These are phyloP conservation scores for Russula dissimulans DNA, from an alignment of 768 basidiomycete species.

Conservation along the genomic window DNA sequence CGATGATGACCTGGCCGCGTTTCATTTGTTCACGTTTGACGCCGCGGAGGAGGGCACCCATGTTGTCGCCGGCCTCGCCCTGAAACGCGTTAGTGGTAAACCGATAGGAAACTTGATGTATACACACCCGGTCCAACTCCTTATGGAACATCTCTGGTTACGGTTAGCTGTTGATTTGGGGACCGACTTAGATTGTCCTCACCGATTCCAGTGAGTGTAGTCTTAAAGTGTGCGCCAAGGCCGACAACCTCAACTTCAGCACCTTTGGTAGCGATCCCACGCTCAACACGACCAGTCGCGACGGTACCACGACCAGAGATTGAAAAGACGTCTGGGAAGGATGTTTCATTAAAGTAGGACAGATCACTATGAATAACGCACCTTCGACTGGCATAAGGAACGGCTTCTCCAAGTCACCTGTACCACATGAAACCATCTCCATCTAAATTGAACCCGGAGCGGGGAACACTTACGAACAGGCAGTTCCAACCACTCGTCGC, in stretches of 20 bases:
- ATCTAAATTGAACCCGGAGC: background rate
- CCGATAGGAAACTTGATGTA: background rate
- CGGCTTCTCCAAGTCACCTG: constrained; percentile 94
- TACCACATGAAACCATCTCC: background rate
- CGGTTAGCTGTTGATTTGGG: background rate
- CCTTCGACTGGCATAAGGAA: constrained; percentile 95
- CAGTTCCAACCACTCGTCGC: constrained; percentile 91
- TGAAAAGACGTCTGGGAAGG: constrained; percentile 76
- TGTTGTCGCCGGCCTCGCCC: constrained; percentile 99
- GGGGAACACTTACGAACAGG: constrained; percentile 59
- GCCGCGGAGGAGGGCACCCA: constrained; percentile 94
- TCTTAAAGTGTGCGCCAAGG: constrained; percentile 72
- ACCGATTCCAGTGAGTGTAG: constrained; percentile 92
- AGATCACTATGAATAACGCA: constrained; percentile 21
- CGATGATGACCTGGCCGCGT: constrained; percentile 86
- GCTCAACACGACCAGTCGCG: constrained; percentile 91
- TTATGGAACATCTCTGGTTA: constrained; percentile 96
- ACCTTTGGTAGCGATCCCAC: constrained; percentile 85
- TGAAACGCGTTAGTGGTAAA: constrained; percentile 23
- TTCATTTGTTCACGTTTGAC: constrained; percentile 93
- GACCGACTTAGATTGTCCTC: constrained; percentile 21
- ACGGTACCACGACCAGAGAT: constrained; percentile 99
- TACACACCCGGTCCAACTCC: constrained; percentile 81
- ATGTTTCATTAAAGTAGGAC: background rate
- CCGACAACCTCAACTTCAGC: constrained; percentile 92